phyloP scores from a whole-genome alignment of 2,329 filamentous ascomycete genomes.

The Purpureocillium takamizusanense region DNA sequence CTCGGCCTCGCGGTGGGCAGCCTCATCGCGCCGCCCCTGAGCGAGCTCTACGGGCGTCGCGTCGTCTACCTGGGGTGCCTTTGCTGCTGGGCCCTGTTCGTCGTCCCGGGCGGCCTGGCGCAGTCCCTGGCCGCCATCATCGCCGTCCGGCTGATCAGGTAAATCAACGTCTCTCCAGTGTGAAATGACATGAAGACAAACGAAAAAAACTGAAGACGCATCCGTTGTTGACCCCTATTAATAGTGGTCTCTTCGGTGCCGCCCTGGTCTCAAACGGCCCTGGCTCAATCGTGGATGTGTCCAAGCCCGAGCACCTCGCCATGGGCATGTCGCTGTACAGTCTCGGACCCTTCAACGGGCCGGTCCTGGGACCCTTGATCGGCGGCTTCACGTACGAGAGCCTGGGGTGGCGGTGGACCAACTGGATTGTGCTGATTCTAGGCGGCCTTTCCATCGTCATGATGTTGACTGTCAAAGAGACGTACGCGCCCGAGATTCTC shows the following conservation, averaged over 20 bases:
- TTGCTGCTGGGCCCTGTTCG: conserved; percentile 54
- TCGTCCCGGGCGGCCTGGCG: conserved; percentile 64
- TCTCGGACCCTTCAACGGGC: conserved; percentile 81
- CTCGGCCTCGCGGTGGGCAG: conserved; percentile 64
- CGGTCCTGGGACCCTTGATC: conserved; percentile 35
- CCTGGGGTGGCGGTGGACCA: conserved; percentile 81
- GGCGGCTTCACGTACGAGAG: conserved; percentile 67
- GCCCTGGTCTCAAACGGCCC: conserved; percentile 79
- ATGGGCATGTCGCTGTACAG: conserved; percentile 64
- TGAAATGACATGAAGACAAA: no score
- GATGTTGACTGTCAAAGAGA: conserved; percentile 58
- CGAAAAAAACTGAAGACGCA: no score
- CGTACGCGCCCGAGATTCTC: conserved; percentile 65
- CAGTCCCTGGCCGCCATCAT: conserved; percentile 60
- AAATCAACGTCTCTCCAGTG: conserved; percentile 12
- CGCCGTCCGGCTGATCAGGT: conserved; percentile 65
- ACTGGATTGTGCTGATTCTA: conserved; percentile 71
- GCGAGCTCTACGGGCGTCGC: conserved; percentile 59
- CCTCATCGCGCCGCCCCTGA: conserved; percentile 64
- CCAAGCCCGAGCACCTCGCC: conserved; percentile 67
- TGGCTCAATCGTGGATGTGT: conserved; percentile 74
- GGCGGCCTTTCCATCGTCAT: conserved; percentile 51
- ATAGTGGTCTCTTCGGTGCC: conserved; percentile 44
- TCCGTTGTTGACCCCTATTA: no score
- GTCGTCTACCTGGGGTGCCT: conserved; percentile 61